Evolutionary conservation across 202 grass and related monocot genomes (phyloP).

Genomic region (Brachypodium distachyon): DNA sequence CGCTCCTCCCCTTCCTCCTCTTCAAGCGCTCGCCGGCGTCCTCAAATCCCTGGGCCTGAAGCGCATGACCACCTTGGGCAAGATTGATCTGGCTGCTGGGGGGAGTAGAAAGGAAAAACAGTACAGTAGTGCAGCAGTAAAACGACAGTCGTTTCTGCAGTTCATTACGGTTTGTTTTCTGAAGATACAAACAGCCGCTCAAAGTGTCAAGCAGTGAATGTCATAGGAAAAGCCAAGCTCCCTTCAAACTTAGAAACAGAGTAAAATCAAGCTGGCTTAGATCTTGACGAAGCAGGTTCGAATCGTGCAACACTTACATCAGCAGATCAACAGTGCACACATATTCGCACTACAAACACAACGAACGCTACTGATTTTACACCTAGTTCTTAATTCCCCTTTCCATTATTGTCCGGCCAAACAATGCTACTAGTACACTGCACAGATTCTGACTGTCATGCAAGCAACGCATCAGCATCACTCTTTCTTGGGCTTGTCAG

Average conservation of each 20-base stretch:
- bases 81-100: not conserved
- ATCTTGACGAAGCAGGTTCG: too few species aligned
- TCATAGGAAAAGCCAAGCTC: not conserved
- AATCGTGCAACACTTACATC: not conserved
- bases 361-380: not conserved
- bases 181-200: not conserved
- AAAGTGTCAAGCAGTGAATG: not conserved
- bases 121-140: not conserved
- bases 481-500: constrained; percentile 32
- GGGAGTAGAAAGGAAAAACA: too few species aligned
- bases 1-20: too few species aligned
- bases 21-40: too few species aligned
- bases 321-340: not conserved
- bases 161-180: too few species aligned
- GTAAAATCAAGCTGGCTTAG: not conserved
- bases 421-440: not conserved
- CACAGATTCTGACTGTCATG: not conserved
- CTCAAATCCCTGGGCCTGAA: too few species aligned
- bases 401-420: not conserved
- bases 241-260: too few species aligned
- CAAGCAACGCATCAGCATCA: too few species aligned
- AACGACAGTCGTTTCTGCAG: not conserved
- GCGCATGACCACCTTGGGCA: not conserved
- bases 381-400: not conserved
- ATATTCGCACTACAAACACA: too few species aligned